phyloP scores from a whole-genome alignment of 1,284 basidiomycete genomes.

The Wallemia ichthyophaga region DNA sequence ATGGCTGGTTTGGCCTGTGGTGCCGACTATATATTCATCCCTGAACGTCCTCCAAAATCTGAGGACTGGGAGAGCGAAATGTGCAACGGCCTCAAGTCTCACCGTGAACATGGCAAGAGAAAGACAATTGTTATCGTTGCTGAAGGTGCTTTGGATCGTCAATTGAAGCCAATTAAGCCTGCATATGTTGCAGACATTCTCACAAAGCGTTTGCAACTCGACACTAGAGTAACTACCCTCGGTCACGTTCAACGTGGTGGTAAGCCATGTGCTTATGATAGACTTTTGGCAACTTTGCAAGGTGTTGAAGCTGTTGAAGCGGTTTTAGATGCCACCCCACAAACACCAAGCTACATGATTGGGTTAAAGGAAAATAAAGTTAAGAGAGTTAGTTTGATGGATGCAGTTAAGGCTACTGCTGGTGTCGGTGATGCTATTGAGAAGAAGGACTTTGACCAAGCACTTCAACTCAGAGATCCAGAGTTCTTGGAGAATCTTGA shows the following conservation, averaged over 20 bases:
- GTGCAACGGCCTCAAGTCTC: constrained; percentile 63
- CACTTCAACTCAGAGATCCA: constrained; percentile 62
- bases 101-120: constrained; percentile 70
- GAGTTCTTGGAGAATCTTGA: constrained; percentile 69
- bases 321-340: constrained; percentile 57
- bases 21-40: constrained; percentile 91
- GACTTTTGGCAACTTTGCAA: constrained; percentile 78
- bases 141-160: constrained; percentile 66
- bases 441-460: constrained; percentile 54
- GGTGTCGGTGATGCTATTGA: constrained; percentile 55
- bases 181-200: constrained; percentile 75
- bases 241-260: constrained; percentile 94
- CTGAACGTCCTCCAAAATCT: constrained; percentile 51
- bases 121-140: constrained; percentile 97
- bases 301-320: constrained; percentile 78
- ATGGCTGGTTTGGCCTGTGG: constrained; percentile 79
- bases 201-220: constrained; percentile 54
- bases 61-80: constrained; percentile 72
- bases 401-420: constrained; percentile 71
- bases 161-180: constrained; percentile 65
- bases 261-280: constrained; percentile 66
- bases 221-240: constrained; percentile 89
- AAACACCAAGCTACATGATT: constrained; percentile 90
- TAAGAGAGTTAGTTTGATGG: constrained; percentile 59
- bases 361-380: constrained; percentile 89